Conservation (phyloP, 306 rosid species). For the Abrus pulchellus region DNA sequence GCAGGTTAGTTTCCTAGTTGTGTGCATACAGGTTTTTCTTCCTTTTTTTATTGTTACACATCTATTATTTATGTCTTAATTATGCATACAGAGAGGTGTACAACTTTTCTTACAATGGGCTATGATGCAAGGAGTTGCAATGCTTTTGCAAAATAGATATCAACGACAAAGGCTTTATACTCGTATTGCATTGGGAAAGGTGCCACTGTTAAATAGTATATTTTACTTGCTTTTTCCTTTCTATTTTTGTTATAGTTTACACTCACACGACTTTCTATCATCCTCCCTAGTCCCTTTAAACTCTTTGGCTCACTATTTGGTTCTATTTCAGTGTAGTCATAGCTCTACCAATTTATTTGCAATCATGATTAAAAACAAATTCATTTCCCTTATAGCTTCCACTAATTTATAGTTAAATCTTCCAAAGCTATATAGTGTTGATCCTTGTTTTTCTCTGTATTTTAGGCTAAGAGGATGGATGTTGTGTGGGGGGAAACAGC, state of each 20-base stretch:
- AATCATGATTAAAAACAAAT: not conserved
- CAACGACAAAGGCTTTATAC: constrained; percentile 98
- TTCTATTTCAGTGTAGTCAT: not conserved
- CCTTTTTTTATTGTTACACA: not conserved
- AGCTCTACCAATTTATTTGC: constrained; percentile 25
- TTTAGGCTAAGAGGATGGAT: constrained; percentile 99
- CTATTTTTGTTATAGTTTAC: constrained; percentile 33
- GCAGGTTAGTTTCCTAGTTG: constrained; percentile 66
- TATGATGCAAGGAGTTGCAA: constrained; percentile 99
- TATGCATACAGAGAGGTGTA: constrained; percentile 85
- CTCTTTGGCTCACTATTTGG: constrained; percentile 25
- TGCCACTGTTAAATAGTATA: constrained; percentile 45
- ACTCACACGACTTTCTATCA: not conserved
- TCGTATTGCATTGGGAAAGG: constrained; percentile 99
- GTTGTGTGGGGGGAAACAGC: constrained; percentile 99
- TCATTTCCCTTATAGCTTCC: not conserved
- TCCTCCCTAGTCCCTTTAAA: not conserved
- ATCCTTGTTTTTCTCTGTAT: constrained; percentile 44
- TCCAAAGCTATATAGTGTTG: constrained; percentile 14
- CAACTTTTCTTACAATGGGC: constrained; percentile 99
- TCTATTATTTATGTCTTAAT: constrained; percentile 13
- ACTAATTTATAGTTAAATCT: constrained; percentile 31
- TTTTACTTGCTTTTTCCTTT: constrained; percentile 29
- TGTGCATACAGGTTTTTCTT: constrained; percentile 29
- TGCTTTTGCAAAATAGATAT: constrained; percentile 98